These are phyloP conservation scores for Daldinia bambusicola DNA, from an alignment of 495 filamentous ascomycete genomes.

Conservation along the genomic window DNA sequence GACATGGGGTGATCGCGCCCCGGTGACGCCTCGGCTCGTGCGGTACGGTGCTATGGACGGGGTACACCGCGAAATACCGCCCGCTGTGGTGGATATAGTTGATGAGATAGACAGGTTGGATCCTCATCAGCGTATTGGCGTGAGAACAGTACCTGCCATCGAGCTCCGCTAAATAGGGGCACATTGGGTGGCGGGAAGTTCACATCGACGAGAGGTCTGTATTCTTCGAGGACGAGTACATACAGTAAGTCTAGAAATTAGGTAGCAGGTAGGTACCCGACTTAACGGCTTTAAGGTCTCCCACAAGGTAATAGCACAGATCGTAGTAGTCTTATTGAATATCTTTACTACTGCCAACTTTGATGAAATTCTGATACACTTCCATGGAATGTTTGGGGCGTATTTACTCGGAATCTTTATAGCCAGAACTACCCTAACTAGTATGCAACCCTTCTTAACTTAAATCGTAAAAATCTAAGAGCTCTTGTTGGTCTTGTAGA, in stretches of 20 bases:
- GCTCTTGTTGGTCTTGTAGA: slow-evolving; percentile 28
- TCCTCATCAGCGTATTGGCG: not conserved
- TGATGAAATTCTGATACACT: no score
- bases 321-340: no score
- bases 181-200: not conserved
- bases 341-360: no score
- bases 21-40: slow-evolving; percentile 18
- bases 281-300: no score
- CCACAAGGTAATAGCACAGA: no score
- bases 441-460: not conserved
- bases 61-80: not conserved
- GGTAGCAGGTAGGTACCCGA: no score
- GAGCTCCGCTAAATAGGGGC: not conserved
- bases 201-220: no score
- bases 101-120: not conserved
- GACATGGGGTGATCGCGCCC: slow-evolving; percentile 5
- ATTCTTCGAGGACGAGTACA: no score
- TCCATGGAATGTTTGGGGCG: not conserved
- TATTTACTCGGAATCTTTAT: not conserved
- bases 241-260: no score
- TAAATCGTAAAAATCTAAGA: not conserved
- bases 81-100: not conserved
- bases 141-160: not conserved
- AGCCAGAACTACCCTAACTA: not conserved
- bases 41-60: not conserved